These are phyloP conservation scores for Sarocladium oryzae DNA, from an alignment of 2,329 filamentous ascomycete species.

Conservation along the genomic window DNA sequence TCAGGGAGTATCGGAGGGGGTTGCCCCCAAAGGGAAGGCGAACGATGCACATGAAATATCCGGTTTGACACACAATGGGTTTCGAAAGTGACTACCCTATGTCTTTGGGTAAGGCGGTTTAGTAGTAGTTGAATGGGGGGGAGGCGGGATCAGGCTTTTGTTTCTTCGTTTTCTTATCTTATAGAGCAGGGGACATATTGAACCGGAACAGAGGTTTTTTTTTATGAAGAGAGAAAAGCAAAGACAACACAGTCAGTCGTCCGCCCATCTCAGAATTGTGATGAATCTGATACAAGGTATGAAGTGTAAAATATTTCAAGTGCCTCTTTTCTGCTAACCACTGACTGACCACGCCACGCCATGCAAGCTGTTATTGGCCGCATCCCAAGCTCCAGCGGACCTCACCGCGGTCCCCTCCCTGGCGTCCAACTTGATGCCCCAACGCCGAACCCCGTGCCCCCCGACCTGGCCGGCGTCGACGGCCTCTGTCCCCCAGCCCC, in stretches of 20 bases:
- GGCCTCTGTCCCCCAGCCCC: slow-evolving; percentile 23
- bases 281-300: too few relatives aligned
- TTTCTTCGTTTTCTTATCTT: neutral
- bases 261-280: too few relatives aligned
- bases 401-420: slow-evolving; percentile 36
- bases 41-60: neutral
- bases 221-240: too few relatives aligned
- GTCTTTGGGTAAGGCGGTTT: slow-evolving; percentile 6
- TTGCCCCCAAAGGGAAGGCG: neutral
- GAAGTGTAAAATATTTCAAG: too few relatives aligned
- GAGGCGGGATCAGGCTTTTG: too few relatives aligned
- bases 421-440: slow-evolving; percentile 36
- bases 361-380: neutral
- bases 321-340: neutral
- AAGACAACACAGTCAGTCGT: too few relatives aligned
- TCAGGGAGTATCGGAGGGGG: neutral
- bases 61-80: too few relatives aligned
- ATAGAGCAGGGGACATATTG: neutral
- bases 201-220: neutral
- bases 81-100: neutral
- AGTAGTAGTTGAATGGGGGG: neutral
- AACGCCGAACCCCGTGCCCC: slow-evolving; percentile 30
- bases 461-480: slow-evolving; percentile 39
- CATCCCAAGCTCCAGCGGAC: slow-evolving; percentile 9
- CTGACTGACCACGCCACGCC: neutral